A percentile compares a stretch with the other conserved stretches of the same genome.
These are phyloP conservation scores for Euphorbia lathyris DNA, from an alignment of 345 rosid genomes.

Conservation along the genomic window DNA sequence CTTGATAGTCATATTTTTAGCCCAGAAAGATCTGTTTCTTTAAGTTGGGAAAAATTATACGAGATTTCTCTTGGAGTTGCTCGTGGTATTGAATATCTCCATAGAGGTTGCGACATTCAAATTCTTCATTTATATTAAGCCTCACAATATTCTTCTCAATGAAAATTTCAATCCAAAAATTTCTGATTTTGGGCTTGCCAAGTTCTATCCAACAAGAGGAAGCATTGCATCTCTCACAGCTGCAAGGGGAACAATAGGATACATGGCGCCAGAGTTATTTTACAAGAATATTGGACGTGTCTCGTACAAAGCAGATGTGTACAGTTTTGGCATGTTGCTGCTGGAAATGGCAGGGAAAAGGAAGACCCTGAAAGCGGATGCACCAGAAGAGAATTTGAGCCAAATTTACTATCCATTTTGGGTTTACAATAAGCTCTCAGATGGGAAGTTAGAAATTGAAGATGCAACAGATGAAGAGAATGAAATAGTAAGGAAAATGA, in stretches of 20 bases:
- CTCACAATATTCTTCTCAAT: constrained; percentile 8
- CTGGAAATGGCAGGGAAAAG: background rate
- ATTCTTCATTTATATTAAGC: constrained; percentile 3
- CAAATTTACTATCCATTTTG: background rate
- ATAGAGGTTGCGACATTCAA: constrained; percentile 1
- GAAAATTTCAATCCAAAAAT: background rate
- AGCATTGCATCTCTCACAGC: constrained; percentile 2
- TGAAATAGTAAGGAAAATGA: background rate
- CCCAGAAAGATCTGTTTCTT: background rate
- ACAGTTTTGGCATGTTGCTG: too few relatives aligned
- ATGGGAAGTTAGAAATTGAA: too few relatives aligned
- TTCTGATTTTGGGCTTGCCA: background rate
- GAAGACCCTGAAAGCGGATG: background rate
- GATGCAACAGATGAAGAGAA: background rate
- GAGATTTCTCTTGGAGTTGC: constrained; percentile 15
- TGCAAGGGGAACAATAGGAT: constrained; percentile 8
- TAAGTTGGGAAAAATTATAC: constrained; percentile 13
- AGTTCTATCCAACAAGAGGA: background rate
- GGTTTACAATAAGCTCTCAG: too few relatives aligned
- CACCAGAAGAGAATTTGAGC: background rate
- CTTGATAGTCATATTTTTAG: background rate
- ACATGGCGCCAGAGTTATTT: constrained; percentile 9
- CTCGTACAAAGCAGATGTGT: too few relatives aligned
- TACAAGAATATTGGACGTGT: background rate
- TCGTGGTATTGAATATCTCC: constrained; percentile 16